Conservation (phyloP, 2,329 filamentous ascomycete genomes). For the Nigrospora osmanthi region DNA sequence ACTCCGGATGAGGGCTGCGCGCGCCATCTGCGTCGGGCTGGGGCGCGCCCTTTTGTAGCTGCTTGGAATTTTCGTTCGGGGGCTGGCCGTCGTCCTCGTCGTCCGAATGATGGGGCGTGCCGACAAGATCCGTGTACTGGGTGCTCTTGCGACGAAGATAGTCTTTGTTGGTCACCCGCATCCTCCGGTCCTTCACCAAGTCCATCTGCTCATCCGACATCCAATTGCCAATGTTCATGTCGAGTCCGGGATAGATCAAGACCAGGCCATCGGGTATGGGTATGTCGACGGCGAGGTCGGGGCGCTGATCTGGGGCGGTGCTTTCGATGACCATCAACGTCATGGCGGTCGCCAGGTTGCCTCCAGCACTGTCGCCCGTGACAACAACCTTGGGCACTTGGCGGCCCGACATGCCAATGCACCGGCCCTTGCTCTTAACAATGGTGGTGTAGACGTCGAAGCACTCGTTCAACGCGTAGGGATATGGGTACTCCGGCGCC, state of each 20-base stretch:
- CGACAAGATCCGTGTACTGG: conserved; percentile 78
- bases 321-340: conserved; percentile 86
- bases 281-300: conserved; percentile 49
- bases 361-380: conserved; percentile 75
- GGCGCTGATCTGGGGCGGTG: conserved; percentile 45
- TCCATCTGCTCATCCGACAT: conserved; percentile 99
- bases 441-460: conserved; percentile 78
- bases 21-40: conserved; percentile 8
- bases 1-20: conserved; percentile 38
- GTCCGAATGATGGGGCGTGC: conserved; percentile 75
- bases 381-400: conserved; percentile 61
- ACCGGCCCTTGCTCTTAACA: conserved; percentile 63
- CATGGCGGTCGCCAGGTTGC: conserved; percentile 72
- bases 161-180: conserved; percentile 67
- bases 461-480: conserved; percentile 79
- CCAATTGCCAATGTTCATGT: conserved; percentile 98
- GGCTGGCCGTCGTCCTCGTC: conserved; percentile 52
- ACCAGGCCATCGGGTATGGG: conserved; percentile 74
- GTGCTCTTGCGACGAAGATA: conserved; percentile 80
- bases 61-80: conserved; percentile 16
- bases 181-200: conserved; percentile 75
- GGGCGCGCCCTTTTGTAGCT: conserved; percentile 7
- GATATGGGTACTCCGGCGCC: conserved; percentile 77
- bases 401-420: conserved; percentile 65
- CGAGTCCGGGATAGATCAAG: conserved; percentile 80